These are phyloP conservation scores for Penicillium malachiteum DNA, from an alignment of 495 filamentous ascomycete genomes.

Conservation along the genomic window DNA sequence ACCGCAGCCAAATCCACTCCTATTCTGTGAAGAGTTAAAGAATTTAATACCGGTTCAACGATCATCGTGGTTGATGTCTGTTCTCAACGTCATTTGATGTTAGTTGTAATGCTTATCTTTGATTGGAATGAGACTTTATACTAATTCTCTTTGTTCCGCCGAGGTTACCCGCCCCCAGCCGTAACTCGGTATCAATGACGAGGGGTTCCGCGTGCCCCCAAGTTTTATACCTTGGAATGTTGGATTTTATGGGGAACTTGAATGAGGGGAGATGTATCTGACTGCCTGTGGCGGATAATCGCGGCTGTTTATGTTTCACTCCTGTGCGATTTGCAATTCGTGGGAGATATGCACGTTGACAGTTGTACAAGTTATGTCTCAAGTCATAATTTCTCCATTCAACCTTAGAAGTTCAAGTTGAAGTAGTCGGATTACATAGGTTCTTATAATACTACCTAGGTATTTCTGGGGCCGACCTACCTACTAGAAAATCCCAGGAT, in stretches of 20 bases:
- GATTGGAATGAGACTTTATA: constrained; percentile 19
- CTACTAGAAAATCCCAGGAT: too few relatives aligned
- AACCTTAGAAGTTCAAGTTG: too few relatives aligned
- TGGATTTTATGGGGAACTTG: neutral
- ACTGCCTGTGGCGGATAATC: too few relatives aligned
- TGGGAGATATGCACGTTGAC: too few relatives aligned
- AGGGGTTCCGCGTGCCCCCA: neutral
- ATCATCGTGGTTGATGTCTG: constrained; percentile 16
- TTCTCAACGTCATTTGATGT: neutral
- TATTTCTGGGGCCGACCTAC: too few relatives aligned
- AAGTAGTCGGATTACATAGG: too few relatives aligned
- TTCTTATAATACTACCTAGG: too few relatives aligned
- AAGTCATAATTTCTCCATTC: too few relatives aligned
- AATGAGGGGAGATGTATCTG: too few relatives aligned
- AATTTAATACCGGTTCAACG: constrained; percentile 21
- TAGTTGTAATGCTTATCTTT: constrained; percentile 1
- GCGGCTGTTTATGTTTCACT: too few relatives aligned
- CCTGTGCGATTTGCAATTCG: too few relatives aligned
- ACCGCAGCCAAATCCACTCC: constrained; percentile 19
- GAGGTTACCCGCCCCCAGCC: constrained; percentile 30
- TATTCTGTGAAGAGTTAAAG: constrained; percentile 17
- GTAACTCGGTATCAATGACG: constrained; percentile 17
- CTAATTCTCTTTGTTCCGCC: constrained; percentile 8
- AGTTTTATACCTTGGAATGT: constrained; percentile 2
- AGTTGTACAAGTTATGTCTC: too few relatives aligned